These are phyloP conservation scores for Colletotrichum endophyticum DNA, from an alignment of 2,329 filamentous ascomycete genomes.

Conservation along the genomic window DNA sequence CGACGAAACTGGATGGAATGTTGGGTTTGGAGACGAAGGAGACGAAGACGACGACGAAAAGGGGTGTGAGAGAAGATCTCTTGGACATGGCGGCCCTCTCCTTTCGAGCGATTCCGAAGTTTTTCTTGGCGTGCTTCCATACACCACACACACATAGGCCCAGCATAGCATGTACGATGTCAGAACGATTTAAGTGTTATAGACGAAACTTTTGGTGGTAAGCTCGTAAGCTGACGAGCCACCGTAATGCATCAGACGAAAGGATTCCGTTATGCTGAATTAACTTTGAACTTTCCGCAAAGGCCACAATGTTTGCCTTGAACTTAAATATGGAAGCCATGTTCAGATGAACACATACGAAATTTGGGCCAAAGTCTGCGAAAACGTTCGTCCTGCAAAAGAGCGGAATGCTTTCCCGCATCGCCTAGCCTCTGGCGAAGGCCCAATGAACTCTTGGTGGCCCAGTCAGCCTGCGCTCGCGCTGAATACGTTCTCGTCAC, in stretches of 20 bases:
- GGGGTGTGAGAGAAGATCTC: background rate
- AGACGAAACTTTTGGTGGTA: conserved; percentile 1
- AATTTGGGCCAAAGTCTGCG: background rate
- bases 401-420: background rate
- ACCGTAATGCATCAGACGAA: background rate
- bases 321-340: background rate
- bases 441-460: background rate
- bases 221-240: background rate
- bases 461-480: background rate
- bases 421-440: background rate
- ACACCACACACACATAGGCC: background rate
- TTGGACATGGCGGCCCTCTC: background rate
- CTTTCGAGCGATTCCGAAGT: conserved; percentile 5
- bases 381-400: background rate
- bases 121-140: background rate
- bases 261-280: background rate
- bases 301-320: background rate
- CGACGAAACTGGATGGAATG: background rate
- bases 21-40: background rate
- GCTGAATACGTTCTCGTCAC: background rate
- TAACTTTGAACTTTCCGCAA: background rate
- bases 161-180: conserved; percentile 17
- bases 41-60: background rate
- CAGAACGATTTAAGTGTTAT: conserved; percentile 4
- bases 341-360: background rate